Evolutionary conservation across 2,329 filamentous ascomycete species (phyloP), one percentile per base, ranked within the genome.

Genomic region (Botrytis squamosa): DNA sequence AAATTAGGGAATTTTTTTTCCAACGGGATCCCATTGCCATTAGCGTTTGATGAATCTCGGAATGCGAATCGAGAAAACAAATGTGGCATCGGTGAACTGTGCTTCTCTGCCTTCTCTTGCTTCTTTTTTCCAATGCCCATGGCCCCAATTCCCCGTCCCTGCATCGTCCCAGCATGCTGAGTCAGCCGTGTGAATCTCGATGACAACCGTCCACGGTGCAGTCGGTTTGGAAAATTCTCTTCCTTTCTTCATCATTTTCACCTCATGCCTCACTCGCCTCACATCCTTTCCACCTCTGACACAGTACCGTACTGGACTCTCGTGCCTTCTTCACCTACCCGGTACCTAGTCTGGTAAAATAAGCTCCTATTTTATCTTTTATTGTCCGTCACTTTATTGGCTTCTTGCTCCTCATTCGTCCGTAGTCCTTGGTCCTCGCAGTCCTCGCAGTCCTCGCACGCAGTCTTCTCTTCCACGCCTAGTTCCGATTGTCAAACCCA

Each of bases 31-130:
- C 18, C 38, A 29, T 63, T n/a, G n/a, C 36, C 60, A 8, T n/a
- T 63, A 63, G 42, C 29, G 63, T 16, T 22, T 57, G 52, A 36
- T 22, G 6, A 5, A 2, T 16, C 1, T 40, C 16, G 33, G 36
- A 29, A 55, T 68, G 33, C 25, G 46, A 55, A 68, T 68, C 65
- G 65, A 49, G 52, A 68, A 67, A 68, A 68, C 65, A 40, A 68
- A 40, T 55, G 65, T 16, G 10, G 46, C 33, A 68, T 68, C 65
- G 65, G 46, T 40, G 46, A 38, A 55, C n/a, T 55, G 52, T 55
- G 52, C 25, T 55, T 55, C 52, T n/a, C 25, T 52, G 10, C 25
- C 49, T 52, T 52, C 46, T n/a, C 49, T 52, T 52, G 49, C 49
- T 52, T 52, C 49, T 52, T 52, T 52, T 52, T n/a, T 10, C 49